Base-by-base conservation (phyloP, 345 rosid species). In the Viola odorata region DNA sequence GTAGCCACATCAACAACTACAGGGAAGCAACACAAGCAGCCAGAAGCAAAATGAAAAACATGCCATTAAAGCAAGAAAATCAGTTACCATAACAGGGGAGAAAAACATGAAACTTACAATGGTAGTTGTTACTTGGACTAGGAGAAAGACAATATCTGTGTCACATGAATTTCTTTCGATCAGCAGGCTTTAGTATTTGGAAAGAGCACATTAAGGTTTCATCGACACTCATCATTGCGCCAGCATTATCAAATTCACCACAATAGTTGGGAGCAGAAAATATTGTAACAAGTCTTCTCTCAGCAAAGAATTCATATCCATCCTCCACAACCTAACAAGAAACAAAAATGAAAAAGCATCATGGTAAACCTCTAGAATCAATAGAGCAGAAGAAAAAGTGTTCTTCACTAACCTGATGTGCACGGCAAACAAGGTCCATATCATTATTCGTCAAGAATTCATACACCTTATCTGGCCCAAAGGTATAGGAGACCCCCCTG, bases 391-490 rank as follows among this genome's bases (percentile, higher is more conserved):
- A 41, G 49, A 41, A 5, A 7, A 47, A 53, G 57, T 11, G 15
- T 42, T 44, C 17, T 32, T 60, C 53, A 60, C 62, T 41, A 64
- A 87, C 97, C 91, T 91, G 97, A 69, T 91, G 97, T 8, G 96
- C 97, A 59, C 94, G 97, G 61, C 97, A 91, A 65, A 91, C 80
- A 54, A 91, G 96, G 76, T 91, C 97, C 91, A 91, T 84, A 72
- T 91, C 96, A 65, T 83, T 77, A 71, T 80, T 85, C 50, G 66
- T 59, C 63, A 91, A 76, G 64, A 88, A 91, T 61, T 88, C 91
- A 0, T 84, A 75, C 37, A 91, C 96, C 49, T 48, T 74, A 76
- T 85, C 94, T n/a, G 87, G 73, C 45, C 97, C 97, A 78, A 85
- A 91, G 45, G 97, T 88, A 74, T 66, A 86, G 8, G 96, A 91